Base-by-base conservation (phyloP, 2,329 filamentous ascomycete species). In the Trichothecium roseum region DNA sequence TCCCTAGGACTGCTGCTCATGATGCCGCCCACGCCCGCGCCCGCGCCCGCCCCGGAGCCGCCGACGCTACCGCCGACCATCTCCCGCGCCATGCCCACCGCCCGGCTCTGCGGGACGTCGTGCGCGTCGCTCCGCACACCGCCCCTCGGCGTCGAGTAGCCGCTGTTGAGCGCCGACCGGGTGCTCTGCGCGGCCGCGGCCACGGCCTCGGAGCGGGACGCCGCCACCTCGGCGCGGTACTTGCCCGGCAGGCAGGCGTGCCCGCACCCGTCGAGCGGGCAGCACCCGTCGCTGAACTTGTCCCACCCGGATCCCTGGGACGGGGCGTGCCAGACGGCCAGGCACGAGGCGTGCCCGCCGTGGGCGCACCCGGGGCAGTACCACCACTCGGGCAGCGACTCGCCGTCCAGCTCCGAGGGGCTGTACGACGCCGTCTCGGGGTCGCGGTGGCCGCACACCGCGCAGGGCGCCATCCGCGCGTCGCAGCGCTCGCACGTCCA, bases 181-280 rank as follows among this genome's bases (percentile, higher is more conserved):
- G 20, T 24, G 15, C 45, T 48, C 13, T 40, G 34, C 1, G 66
- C 60, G 1, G 56, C 63, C 3, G 69, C 63, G 9, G 60, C 64
- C 3, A 76, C 52, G 37, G 76, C 72, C n/a, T 74, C 72, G 22
- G 61, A 62, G 4, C 63, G 56, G 3, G 58, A 59, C 0, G 60
- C 62, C 18, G 50, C 55, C 2, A 50, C 60, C 44, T 74, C 69
- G 6, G 66, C 59, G 4, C 70, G 63, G 55, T 73, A 77, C 26
- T 58, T 59, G 0, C 73, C 72, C 0, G 74, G 73, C 0, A 80
- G 60, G 41, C 76, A 81, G 18, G 72, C 71, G 45, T 81, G 76
- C 3, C 74, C 69, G 47, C 76, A 81, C 0, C 76, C 75, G 41
- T 79, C 74, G n/a, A 77, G 54, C 2, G 76, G 75, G 42, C 76